phyloP scores from a whole-genome alignment of 2,329 filamentous ascomycete species.

The Exophiala calicioides region DNA sequence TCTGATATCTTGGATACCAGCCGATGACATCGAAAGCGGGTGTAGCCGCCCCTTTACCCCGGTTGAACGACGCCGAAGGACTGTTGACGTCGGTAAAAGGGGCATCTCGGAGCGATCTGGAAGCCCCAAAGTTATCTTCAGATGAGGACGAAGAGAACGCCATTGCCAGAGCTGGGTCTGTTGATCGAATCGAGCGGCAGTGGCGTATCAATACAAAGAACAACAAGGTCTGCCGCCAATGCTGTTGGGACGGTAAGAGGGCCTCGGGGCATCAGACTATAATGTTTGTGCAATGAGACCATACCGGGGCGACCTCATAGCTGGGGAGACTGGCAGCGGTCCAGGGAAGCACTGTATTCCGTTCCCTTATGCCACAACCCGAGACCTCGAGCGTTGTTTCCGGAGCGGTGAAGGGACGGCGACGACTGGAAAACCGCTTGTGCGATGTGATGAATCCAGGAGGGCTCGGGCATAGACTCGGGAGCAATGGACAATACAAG shows the following conservation, averaged over 20 bases:
- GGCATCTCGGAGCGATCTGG: constrained; percentile 21
- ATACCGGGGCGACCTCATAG: constrained; percentile 12
- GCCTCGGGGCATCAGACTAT: constrained; percentile 4
- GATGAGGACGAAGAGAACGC: constrained; percentile 32
- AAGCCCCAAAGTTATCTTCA: constrained; percentile 21
- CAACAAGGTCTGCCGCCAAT: constrained; percentile 11
- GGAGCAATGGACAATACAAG: too few species aligned
- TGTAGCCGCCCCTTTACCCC: constrained; percentile 37
- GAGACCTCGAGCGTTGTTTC: constrained; percentile 4
- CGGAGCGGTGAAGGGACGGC: constrained; percentile 11
- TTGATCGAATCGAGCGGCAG: background rate
- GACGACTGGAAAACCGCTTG: background rate
- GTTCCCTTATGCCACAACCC: constrained; percentile 8
- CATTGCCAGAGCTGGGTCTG: constrained; percentile 12
- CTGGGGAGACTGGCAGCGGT: too few species aligned
- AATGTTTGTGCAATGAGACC: constrained; percentile 6
- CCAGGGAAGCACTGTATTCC: too few species aligned
- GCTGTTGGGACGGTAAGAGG: background rate
- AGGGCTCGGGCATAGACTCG: too few species aligned
- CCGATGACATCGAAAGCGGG: constrained; percentile 69
- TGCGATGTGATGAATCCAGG: constrained; percentile 3
- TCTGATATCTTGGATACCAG: constrained; percentile 90
- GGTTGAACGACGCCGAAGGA: constrained; percentile 12
- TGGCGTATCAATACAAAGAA: background rate
- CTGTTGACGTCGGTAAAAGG: constrained; percentile 25